phyloP scores from a whole-genome alignment of 106 monocot genomes.

The Apostasia shenzhenica region DNA sequence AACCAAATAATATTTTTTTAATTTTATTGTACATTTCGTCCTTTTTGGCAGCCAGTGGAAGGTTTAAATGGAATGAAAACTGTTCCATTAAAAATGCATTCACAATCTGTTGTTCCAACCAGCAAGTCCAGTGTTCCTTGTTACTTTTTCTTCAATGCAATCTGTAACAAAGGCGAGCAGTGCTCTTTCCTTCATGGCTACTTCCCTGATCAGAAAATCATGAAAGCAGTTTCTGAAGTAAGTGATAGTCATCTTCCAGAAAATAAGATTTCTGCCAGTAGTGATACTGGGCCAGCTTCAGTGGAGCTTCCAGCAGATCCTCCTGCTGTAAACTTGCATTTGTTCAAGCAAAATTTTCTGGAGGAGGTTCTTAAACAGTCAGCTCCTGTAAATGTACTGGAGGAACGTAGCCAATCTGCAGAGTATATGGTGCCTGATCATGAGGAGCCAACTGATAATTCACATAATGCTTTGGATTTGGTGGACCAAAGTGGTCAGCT shows the following conservation, averaged over 20 bases:
- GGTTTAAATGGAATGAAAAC: conserved; percentile 20
- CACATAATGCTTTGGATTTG: conserved; percentile 3
- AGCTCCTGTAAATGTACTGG: neutral
- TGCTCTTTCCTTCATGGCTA: conserved; percentile 45
- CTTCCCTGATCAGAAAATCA: conserved; percentile 11
- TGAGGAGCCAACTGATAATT: conserved; percentile 21
- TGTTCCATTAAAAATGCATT: neutral
- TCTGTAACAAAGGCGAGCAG: conserved; percentile 46
- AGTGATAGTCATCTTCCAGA: conserved; percentile 8
- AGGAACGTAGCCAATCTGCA: conserved; percentile 22
- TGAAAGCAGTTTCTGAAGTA: conserved; percentile 3
- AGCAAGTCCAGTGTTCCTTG: conserved; percentile 38
- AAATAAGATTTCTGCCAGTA: conserved; percentile 19
- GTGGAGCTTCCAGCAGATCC: conserved; percentile 22
- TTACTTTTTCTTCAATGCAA: conserved; percentile 46
- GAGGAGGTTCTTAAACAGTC: conserved; percentile 9
- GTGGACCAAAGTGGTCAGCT: conserved; percentile 9
- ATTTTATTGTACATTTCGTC: too few species aligned
- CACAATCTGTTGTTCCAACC: conserved; percentile 4
- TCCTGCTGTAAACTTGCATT: conserved; percentile 7
- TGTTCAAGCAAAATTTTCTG: conserved; percentile 4
- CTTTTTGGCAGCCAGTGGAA: conserved; percentile 38
- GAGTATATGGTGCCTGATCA: conserved; percentile 16
- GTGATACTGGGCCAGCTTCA: conserved; percentile 26
- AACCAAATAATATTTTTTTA: too few species aligned